phyloP scores from a whole-genome alignment of 2,329 filamentous ascomycete species.

The Passalora sequoiae region DNA sequence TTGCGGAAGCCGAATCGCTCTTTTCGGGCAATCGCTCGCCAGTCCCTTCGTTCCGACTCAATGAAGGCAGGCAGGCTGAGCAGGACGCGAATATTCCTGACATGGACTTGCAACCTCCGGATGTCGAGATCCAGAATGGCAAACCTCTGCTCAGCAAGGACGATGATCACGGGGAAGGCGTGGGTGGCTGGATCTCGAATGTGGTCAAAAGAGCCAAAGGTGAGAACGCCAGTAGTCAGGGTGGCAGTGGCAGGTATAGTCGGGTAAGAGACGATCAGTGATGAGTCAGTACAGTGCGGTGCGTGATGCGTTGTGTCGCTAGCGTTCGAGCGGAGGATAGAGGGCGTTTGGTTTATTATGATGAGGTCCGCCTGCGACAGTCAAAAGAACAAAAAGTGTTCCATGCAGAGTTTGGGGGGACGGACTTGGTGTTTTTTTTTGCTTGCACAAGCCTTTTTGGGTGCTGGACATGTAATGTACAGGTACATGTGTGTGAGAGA shows the following conservation, averaged over 20 bases:
- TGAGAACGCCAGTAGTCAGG: conserved; percentile 32
- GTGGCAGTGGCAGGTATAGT: conserved; percentile 44
- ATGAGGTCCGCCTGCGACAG: too few species aligned
- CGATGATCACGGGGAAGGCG: conserved; percentile 46
- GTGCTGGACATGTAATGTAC: too few species aligned
- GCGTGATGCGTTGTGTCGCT: too few species aligned
- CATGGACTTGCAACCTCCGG: conserved; percentile 74
- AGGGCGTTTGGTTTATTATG: too few species aligned
- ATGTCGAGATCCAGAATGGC: conserved; percentile 49
- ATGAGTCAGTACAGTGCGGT: too few species aligned
- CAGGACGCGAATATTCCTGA: conserved; percentile 63
- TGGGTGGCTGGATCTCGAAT: conserved; percentile 65
- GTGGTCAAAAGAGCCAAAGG: conserved; percentile 54
- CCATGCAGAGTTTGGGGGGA: too few species aligned
- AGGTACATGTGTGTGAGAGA: too few species aligned
- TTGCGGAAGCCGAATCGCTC: conserved; percentile 75
- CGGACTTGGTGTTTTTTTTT: too few species aligned
- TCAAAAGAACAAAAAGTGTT: too few species aligned
- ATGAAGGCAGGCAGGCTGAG: conserved; percentile 31
- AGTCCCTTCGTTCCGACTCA: conserved; percentile 67
- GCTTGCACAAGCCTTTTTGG: too few species aligned
- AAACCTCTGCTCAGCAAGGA: conserved; percentile 43
- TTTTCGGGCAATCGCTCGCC: conserved; percentile 70
- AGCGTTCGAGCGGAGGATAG: too few species aligned
- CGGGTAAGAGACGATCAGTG: too few species aligned